These are phyloP conservation scores for Cyclanthera cordifolia DNA, from an alignment of 306 rosid genomes.

Conservation along the genomic window DNA sequence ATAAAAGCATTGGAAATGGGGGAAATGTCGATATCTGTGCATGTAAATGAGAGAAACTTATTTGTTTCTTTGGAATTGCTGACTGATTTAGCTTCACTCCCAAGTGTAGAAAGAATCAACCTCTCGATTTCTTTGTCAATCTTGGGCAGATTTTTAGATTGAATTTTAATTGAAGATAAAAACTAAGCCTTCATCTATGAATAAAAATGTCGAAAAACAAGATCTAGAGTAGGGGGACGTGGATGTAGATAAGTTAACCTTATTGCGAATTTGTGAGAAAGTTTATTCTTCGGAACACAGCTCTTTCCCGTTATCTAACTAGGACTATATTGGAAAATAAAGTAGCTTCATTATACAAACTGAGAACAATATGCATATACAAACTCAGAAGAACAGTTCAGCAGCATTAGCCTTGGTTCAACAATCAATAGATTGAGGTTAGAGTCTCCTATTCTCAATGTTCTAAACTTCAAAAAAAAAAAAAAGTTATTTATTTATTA, in stretches of 20 bases:
- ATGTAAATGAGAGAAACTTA: neutral
- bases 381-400: too few species aligned
- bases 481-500: too few species aligned
- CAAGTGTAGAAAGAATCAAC: neutral
- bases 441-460: too few species aligned
- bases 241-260: neutral
- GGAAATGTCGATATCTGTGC: neutral
- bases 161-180: neutral
- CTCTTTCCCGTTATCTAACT: too few species aligned
- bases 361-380: too few species aligned
- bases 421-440: too few species aligned
- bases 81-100: neutral
- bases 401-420: too few species aligned
- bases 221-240: neutral
- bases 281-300: neutral
- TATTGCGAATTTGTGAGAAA: neutral
- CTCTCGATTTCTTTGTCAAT: neutral
- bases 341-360: too few species aligned
- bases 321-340: too few species aligned
- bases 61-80: neutral
- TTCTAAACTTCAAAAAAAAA: too few species aligned
- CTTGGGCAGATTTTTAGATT: neutral
- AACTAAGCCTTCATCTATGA: neutral
- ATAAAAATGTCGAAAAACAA: neutral
- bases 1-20: conserved; percentile 3